Evolutionary conservation across 2,329 filamentous ascomycete genomes (phyloP).

Genomic region (Ceratocystis diversiconidia): DNA sequence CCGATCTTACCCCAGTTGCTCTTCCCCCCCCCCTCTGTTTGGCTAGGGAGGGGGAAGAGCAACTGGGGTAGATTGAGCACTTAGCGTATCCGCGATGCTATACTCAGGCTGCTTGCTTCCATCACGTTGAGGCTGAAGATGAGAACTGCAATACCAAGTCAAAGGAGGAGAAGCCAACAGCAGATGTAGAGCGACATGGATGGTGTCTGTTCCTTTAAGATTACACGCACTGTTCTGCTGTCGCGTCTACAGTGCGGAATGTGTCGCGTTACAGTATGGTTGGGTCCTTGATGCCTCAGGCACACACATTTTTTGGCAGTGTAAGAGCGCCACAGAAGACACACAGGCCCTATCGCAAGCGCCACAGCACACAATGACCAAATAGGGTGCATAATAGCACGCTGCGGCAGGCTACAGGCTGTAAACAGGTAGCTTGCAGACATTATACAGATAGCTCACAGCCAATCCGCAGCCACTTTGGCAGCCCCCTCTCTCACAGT

Average conservation of each 20-base stretch:
- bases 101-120: too few species aligned
- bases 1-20: too few species aligned
- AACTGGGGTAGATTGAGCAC: too few species aligned
- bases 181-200: neutral
- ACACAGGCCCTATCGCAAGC: conserved; percentile 3
- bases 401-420: too few species aligned
- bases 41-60: too few species aligned
- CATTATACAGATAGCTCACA: too few species aligned
- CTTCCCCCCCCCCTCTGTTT: too few species aligned
- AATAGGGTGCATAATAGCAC: neutral
- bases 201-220: neutral
- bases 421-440: too few species aligned
- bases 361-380: conserved; percentile 2
- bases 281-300: conserved; percentile 14
- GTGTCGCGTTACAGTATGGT: neutral
- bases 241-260: conserved; percentile 3
- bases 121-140: neutral
- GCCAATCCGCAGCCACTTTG: neutral
- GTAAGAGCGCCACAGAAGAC: neutral
- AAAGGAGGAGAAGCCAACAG: neutral
- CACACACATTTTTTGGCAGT: neutral
- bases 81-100: too few species aligned
- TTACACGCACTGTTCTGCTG: neutral
- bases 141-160: neutral
- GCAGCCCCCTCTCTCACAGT: neutral